Conservation (phyloP, 2,329 filamentous ascomycete genomes). For the Beauveria brongniartii region DNA sequence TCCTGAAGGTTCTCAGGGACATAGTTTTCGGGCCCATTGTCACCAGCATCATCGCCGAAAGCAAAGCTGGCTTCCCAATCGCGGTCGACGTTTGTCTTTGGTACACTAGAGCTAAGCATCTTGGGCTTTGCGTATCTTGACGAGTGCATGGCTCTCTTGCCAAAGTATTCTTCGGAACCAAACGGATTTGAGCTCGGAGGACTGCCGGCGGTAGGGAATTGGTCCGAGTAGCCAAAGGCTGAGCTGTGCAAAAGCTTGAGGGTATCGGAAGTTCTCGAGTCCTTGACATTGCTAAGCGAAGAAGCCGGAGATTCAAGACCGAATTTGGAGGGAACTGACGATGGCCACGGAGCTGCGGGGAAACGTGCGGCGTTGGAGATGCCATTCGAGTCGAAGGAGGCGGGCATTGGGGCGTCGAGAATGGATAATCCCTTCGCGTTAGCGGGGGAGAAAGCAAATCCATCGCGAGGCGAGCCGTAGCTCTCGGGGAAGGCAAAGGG, state of each 20-base stretch:
- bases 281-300: constrained; percentile 53
- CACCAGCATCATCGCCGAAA: constrained; percentile 59
- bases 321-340: constrained; percentile 88
- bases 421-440: constrained; percentile 71
- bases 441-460: constrained; percentile 72
- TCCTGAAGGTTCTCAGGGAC: constrained; percentile 66
- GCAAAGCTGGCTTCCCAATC: constrained; percentile 63
- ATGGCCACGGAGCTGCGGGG: constrained; percentile 70
- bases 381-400: constrained; percentile 93
- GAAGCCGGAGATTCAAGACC: constrained; percentile 78
- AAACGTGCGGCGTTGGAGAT: constrained; percentile 86
- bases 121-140: constrained; percentile 60
- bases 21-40: constrained; percentile 42
- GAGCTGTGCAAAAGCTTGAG: constrained; percentile 59
- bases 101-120: constrained; percentile 60
- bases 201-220: constrained; percentile 45
- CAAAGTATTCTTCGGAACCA: constrained; percentile 51
- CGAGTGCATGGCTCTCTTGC: constrained; percentile 65
- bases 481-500: constrained; percentile 49
- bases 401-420: constrained; percentile 83
- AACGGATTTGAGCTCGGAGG: constrained; percentile 45
- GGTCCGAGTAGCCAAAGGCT: constrained; percentile 58
- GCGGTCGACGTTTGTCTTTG: constrained; percentile 53
- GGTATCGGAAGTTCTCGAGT: constrained; percentile 53
- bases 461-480: constrained; percentile 80